Evolutionary conservation across 2,329 filamentous ascomycete species (phyloP), one percentile per base, ranked within the genome.

Genomic region (Aspergillus latus): DNA sequence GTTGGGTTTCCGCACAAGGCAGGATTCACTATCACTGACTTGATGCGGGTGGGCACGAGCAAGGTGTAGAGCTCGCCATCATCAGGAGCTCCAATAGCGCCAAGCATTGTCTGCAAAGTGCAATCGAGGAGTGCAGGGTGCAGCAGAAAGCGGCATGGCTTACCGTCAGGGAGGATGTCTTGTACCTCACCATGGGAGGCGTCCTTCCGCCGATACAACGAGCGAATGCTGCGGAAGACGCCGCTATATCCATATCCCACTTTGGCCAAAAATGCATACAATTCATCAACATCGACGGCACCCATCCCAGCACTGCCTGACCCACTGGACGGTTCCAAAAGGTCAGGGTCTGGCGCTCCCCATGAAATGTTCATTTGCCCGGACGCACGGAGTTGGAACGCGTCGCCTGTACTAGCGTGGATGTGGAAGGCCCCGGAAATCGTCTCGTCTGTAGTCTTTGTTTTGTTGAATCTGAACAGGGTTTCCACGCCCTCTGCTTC

Each of bases 191-290:
- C 21, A 30, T 29, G 28, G 10, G 34, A 16, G 13, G 21, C 7
- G 21, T 40, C 36, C 32, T 28, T 26, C 16, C 30, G 6, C 3
- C 48, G 32, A 3, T 7, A 13, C 34, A 50, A 16, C 4, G 34
- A 7, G n/a, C 28, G 48, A 16, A 50, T 26, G 3, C 11, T 26
- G 15, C 21, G 5, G 49, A 57, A 53, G 9, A 26, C 8, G 2
- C 54, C 54, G 37, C 21, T 29, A 47, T 48, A 57, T 3, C 9
- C 36, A 34, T 40, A 49, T 11, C 49, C 44, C 29, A 49, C 11
- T 16, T 44, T 52, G 36, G 37, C n/a, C 26, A 53, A 21, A 13
- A 16, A 36, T n/a, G 26, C 10, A 16, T 53, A 57, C 29, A 46
- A 44, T 11, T 37, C 43, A 4, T 51, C 47, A 5, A 21, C 21